Percentiles rank a stretch among this genome's conserved stretches.
These are phyloP conservation scores for Chlorella sp. DNA, from an alignment of 139 green algal species.

Conservation along the genomic window DNA sequence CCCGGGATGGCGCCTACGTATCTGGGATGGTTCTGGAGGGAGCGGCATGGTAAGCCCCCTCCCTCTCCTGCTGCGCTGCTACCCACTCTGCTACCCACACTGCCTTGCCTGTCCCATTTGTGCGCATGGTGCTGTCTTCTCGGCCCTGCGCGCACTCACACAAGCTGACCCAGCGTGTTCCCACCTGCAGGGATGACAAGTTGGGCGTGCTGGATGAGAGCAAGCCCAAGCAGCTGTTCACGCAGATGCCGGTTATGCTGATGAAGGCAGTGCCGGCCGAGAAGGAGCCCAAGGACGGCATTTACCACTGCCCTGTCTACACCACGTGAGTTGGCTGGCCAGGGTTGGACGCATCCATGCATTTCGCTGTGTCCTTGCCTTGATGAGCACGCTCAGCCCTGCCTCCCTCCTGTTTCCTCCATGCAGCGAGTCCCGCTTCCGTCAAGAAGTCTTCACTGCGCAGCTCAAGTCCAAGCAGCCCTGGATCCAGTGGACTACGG, in stretches of 20 bases:
- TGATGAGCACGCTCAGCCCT: background rate
- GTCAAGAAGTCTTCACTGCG: slow-evolving; percentile 93
- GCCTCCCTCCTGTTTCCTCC: background rate
- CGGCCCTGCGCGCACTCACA: too few species aligned
- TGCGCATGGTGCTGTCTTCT: too few species aligned
- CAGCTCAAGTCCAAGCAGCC: slow-evolving; percentile 87
- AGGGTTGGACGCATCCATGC: background rate
- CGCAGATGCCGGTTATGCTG: slow-evolving; percentile 71
- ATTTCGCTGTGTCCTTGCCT: too few species aligned
- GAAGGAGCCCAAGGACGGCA: slow-evolving; percentile 18
- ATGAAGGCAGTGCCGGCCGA: slow-evolving; percentile 13
- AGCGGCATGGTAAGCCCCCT: slow-evolving; percentile 65
- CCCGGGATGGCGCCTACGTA: slow-evolving; percentile 88
- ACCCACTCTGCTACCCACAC: too few species aligned
- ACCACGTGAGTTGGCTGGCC: slow-evolving; percentile 55
- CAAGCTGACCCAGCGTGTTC: background rate
- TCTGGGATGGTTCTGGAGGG: slow-evolving; percentile 92
- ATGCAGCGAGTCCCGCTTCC: slow-evolving; percentile 76
- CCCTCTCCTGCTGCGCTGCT: background rate
- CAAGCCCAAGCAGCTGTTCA: slow-evolving; percentile 90
- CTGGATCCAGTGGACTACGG: slow-evolving; percentile 86
- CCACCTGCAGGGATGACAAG: slow-evolving; percentile 80
- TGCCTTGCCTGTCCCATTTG: too few species aligned
- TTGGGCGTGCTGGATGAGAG: slow-evolving; percentile 83
- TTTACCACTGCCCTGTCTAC: slow-evolving; percentile 87